Evolutionary conservation across 495 filamentous ascomycete species (phyloP), one percentile per base, ranked within the genome.

Genomic region (Penicillium angulare): DNA sequence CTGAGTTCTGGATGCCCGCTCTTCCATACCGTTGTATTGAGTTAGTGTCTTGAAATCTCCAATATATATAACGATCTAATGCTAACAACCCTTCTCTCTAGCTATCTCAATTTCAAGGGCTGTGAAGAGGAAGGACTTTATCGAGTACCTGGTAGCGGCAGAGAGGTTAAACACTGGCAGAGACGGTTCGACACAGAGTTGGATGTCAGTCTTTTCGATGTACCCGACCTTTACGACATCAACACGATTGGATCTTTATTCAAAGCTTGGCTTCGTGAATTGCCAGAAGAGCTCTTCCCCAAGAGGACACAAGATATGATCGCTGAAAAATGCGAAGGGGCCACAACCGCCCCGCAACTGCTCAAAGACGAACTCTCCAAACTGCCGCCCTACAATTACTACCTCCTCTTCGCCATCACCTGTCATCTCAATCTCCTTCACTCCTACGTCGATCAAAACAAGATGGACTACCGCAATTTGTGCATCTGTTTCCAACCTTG

Each of bases 1-100:
- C 91, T 0, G 91, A 95, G 59, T 96, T 92, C 61, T 96, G 91
- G 91, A 93, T 96, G 89, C 91, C 91, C 0, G 87, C 89, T 15
- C 83, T 96, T 39, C 91, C 91, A 0, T 95, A 90, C 81, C 78
- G 91, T 43, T 92, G 87, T 22, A 93, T 96, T 55, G 91, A 96
- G 41, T 43, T n/a, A 43, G 41, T 43, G 41, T 43, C 22, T 16
- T 12, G 15, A 5, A 29, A 15, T n/a, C n/a, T 38, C 34, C 34
- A 3, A 16, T 12, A 31, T 31, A 15, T 15, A n/a, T n/a, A 27
- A n/a, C 5, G 12, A 24, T 13, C 13, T 10, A 29, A 12, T 8
- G 8, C 38, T 41, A 18, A 22, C n/a, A n/a, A n/a, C 38, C 5
- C 4, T 1, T 2, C 16, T 43, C 23, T n/a, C n/a, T 26, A 43